These are phyloP conservation scores for Jamesozyma piceae DNA, from an alignment of 805 yeast species.

Conservation along the genomic window DNA sequence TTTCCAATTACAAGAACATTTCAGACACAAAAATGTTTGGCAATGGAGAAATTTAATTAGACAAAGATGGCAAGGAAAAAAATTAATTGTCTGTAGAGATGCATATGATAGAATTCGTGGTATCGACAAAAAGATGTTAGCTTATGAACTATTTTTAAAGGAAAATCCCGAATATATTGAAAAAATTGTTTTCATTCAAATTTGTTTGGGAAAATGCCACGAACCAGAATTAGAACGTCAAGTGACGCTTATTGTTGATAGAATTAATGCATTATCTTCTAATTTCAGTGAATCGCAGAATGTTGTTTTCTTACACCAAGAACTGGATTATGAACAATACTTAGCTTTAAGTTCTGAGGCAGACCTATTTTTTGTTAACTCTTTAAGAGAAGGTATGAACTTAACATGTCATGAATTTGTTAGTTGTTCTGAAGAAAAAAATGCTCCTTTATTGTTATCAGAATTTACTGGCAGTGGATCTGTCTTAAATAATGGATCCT, in stretches of 20 bases:
- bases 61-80: slow-evolving; percentile 65
- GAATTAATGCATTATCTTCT: slow-evolving; percentile 71
- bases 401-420: slow-evolving; percentile 91
- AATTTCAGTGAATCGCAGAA: slow-evolving; percentile 72
- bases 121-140: slow-evolving; percentile 73
- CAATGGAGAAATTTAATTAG: slow-evolving; percentile 64
- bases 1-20: slow-evolving; percentile 38
- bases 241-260: slow-evolving; percentile 64
- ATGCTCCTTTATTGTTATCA: slow-evolving; percentile 76
- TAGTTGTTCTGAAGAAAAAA: slow-evolving; percentile 57
- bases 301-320: slow-evolving; percentile 80
- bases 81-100: slow-evolving; percentile 77
- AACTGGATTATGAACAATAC: slow-evolving; percentile 81
- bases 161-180: slow-evolving; percentile 64
- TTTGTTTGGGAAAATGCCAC: slow-evolving; percentile 52
- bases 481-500: slow-evolving; percentile 59
- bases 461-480: slow-evolving; percentile 94
- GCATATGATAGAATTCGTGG: slow-evolving; percentile 84
- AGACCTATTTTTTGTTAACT: slow-evolving; percentile 76
- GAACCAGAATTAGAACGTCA: slow-evolving; percentile 65
- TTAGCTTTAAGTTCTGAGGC: slow-evolving; percentile 80
- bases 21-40: slow-evolving; percentile 42
- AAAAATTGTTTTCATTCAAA: slow-evolving; percentile 69
- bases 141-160: slow-evolving; percentile 70
- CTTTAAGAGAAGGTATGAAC: slow-evolving; percentile 95